Evolutionary conservation across 164 flowering plant species (phyloP).

Genomic region (Vitis cinerea): DNA sequence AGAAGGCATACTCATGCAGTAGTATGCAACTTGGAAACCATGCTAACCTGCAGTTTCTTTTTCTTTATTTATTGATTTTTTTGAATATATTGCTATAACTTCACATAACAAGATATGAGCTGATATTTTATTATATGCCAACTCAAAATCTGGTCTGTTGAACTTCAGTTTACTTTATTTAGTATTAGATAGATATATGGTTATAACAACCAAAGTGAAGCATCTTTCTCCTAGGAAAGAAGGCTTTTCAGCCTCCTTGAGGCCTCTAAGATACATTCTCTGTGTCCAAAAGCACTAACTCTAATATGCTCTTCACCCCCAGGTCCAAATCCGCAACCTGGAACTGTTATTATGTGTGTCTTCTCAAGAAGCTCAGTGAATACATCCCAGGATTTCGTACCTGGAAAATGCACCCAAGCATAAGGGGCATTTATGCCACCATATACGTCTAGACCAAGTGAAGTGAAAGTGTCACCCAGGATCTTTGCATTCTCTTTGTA

Average conservation of each 20-base stretch:
- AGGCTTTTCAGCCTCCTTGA: constrained; percentile 48
- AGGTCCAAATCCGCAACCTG: constrained; percentile 88
- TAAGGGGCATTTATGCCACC: constrained; percentile 90
- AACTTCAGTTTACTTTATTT: background rate
- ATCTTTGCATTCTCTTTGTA: constrained; percentile 77
- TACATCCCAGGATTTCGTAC: constrained; percentile 73
- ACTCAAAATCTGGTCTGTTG: no score
- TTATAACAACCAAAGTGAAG: background rate
- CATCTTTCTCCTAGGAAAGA: constrained; percentile 4
- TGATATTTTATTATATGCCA: no score
- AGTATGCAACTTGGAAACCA: no score
- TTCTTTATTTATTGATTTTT: no score
- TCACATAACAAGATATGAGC: no score
- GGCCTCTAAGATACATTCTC: constrained; percentile 71
- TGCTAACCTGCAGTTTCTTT: no score
- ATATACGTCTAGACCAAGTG: constrained; percentile 59
- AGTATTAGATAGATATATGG: background rate
- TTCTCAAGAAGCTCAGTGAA: constrained; percentile 70
- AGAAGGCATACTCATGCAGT: no score
- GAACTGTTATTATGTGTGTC: constrained; percentile 67
- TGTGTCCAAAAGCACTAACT: constrained; percentile 67
- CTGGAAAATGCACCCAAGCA: constrained; percentile 84
- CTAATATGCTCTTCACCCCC: constrained; percentile 72
- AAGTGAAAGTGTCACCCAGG: constrained; percentile 46
- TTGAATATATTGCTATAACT: no score